These are phyloP conservation scores for Meyerozyma guilliermondii DNA, from an alignment of 1,139 yeast genomes.

Conservation along the genomic window DNA sequence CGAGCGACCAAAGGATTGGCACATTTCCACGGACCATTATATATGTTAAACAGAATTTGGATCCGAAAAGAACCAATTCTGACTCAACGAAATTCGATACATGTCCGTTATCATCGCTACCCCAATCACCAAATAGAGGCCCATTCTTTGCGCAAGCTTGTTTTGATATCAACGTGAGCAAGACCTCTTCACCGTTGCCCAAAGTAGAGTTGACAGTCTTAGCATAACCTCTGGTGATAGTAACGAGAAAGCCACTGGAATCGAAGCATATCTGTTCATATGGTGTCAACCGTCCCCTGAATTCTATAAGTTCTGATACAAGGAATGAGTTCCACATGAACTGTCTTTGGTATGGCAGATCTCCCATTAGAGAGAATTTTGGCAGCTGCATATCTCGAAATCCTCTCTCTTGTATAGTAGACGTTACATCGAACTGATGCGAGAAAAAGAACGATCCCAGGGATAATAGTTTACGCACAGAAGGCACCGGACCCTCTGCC, in stretches of 20 bases:
- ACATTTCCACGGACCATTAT: slow-evolving; percentile 62
- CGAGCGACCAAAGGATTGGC: slow-evolving; percentile 60
- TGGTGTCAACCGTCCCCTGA: slow-evolving; percentile 50
- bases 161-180: slow-evolving; percentile 61
- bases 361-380: slow-evolving; percentile 31
- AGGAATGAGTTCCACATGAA: slow-evolving; percentile 66
- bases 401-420: slow-evolving; percentile 55
- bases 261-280: slow-evolving; percentile 51
- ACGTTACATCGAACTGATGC: slow-evolving; percentile 59
- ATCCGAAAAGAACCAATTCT: slow-evolving; percentile 56
- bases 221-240: slow-evolving; percentile 64
- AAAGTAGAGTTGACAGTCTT: slow-evolving; percentile 50
- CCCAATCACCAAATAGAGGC: slow-evolving; percentile 61
- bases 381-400: slow-evolving; percentile 21
- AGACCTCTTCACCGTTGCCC: slow-evolving; percentile 29
- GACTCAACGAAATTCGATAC: slow-evolving; percentile 66
- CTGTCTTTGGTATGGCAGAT: slow-evolving; percentile 44
- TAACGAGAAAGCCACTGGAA: slow-evolving; percentile 49
- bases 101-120: slow-evolving; percentile 68
- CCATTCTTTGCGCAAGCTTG: slow-evolving; percentile 60
- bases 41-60: slow-evolving; percentile 50
- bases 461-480: slow-evolving; percentile 50
- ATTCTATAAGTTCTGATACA: slow-evolving; percentile 52
- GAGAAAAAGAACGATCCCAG: slow-evolving; percentile 68
- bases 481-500: slow-evolving; percentile 53